phyloP scores from a whole-genome alignment of 352 stramenopile genomes.

The Elongisporangium prolatum region DNA sequence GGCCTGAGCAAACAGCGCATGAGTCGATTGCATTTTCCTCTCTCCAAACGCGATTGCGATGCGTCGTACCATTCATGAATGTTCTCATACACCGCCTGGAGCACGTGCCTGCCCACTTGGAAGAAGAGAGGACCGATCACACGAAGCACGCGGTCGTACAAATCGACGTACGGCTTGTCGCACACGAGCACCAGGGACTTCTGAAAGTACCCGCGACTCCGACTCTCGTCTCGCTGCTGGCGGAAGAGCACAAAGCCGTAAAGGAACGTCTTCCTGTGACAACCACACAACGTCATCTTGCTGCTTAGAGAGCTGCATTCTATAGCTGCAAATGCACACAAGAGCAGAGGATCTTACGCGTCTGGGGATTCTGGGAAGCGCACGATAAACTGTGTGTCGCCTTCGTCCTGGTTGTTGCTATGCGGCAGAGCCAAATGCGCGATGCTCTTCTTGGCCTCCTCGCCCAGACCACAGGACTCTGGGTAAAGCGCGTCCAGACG shows the following conservation, averaged over 20 bases:
- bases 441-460: constrained; percentile 57
- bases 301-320: neutral
- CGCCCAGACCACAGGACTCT: constrained; percentile 30
- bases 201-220: constrained; percentile 77
- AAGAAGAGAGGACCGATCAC: constrained; percentile 80
- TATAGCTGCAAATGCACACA: neutral
- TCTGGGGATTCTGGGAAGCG: constrained; percentile 42
- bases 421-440: constrained; percentile 77
- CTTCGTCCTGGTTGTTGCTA: constrained; percentile 85
- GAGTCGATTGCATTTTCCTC: neutral
- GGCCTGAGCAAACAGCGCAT: constrained; percentile 30
- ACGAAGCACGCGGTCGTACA: constrained; percentile 70
- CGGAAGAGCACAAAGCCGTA: constrained; percentile 86
- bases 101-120: constrained; percentile 53
- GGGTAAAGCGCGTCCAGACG: constrained; percentile 65
- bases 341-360: constrained; percentile 22
- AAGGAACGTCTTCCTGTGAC: constrained; percentile 31
- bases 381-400: constrained; percentile 82
- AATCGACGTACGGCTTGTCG: constrained; percentile 62
- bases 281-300: neutral
- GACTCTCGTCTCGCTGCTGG: constrained; percentile 66
- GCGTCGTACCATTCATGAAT: constrained; percentile 52
- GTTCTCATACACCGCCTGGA: constrained; percentile 70
- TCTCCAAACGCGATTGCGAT: neutral
- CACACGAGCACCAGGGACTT: constrained; percentile 80